Base-by-base conservation (phyloP, 768 basidiomycete genomes). In the Suillus plorans region DNA sequence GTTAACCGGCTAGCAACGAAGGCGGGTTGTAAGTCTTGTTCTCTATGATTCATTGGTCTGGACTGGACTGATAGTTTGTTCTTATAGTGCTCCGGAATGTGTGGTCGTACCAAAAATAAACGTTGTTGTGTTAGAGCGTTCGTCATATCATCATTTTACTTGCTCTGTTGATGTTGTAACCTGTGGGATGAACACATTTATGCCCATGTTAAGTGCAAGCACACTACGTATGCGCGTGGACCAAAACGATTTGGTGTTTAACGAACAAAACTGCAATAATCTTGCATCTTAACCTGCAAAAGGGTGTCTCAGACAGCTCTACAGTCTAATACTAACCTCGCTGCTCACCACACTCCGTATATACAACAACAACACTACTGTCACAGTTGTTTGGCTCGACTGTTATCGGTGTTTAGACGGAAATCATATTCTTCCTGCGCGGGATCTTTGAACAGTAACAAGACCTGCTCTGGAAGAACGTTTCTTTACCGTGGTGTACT, bases 1-100 rank as follows among this genome's bases (percentile, higher is more conserved):
- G 77, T 99, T 75, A 99, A 99, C 88, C 86, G 95, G 76, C 83
- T 99, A 78, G 95, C 96, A 66, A 97, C 96, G 68, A 89, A 89
- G 81, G 94, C 91, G 69, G 97, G 97, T 69, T 80, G 97, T 99
- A 80, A 85, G 97, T 87, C 60, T 64, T 61, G 28, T 58, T 60
- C 37, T 25, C 16, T 36, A 36, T 13, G 18, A 13, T 31, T 47
- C 6, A 16, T 63, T n/a, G 7, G 44, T 47, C 14, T 34, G 44
- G 18, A 45, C 59, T 63, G 39, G 22, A 36, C 45, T 64, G 28
- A 61, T 31, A 28, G 45, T 63, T 66, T 64, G 37, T 64, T 66
- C 58, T 47, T 68, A 36, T 73, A 98, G 96, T 97, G 79, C 91
- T 99, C 79, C 89, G 93, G 78, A 94, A 94, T 79, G 94, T 95